phyloP scores from a whole-genome alignment of 2,329 filamentous ascomycete species.

The Chalaropsis ovoidea region DNA sequence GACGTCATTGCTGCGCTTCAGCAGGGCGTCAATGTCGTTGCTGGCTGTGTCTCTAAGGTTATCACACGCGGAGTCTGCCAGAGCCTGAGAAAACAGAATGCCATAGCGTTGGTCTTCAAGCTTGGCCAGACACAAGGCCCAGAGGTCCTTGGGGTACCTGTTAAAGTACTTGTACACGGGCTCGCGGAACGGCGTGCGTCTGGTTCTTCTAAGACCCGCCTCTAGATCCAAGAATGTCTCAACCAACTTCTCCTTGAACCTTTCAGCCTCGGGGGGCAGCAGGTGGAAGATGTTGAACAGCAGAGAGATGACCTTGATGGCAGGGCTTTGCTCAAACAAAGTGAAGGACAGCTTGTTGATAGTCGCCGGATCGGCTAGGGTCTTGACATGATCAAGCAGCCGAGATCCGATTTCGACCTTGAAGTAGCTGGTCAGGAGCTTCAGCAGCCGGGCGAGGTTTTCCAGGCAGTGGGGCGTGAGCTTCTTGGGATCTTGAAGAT shows the following conservation, averaged over 20 bases:
- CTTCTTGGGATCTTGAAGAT: conserved; percentile 85
- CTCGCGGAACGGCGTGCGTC: conserved; percentile 80
- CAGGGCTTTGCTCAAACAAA: conserved; percentile 80
- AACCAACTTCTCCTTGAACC: conserved; percentile 83
- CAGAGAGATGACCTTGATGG: conserved; percentile 89
- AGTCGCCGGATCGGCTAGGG: conserved; percentile 68
- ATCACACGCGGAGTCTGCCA: conserved; percentile 63
- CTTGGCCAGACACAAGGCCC: conserved; percentile 66
- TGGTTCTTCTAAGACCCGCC: conserved; percentile 70
- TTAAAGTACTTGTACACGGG: conserved; percentile 91
- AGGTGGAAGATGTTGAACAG: conserved; percentile 97
- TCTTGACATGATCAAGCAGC: conserved; percentile 86
- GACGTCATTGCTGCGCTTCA: conserved; percentile 55
- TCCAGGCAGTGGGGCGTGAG: conserved; percentile 82
- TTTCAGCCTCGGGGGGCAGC: conserved; percentile 78
- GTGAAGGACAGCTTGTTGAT: conserved; percentile 90
- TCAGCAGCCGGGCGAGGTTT: conserved; percentile 78
- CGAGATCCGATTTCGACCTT: conserved; percentile 95
- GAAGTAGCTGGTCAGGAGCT: conserved; percentile 93
- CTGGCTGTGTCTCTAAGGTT: conserved; percentile 65
- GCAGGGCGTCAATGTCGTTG: conserved; percentile 61
- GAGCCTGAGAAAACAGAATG: conserved; percentile 78
- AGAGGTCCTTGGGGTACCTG: conserved; percentile 80
- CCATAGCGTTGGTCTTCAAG: conserved; percentile 81
- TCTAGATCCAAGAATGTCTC: conserved; percentile 86